These are phyloP conservation scores for Clarireedia homoeocarpa DNA, from an alignment of 2,329 filamentous ascomycete genomes.

Conservation along the genomic window DNA sequence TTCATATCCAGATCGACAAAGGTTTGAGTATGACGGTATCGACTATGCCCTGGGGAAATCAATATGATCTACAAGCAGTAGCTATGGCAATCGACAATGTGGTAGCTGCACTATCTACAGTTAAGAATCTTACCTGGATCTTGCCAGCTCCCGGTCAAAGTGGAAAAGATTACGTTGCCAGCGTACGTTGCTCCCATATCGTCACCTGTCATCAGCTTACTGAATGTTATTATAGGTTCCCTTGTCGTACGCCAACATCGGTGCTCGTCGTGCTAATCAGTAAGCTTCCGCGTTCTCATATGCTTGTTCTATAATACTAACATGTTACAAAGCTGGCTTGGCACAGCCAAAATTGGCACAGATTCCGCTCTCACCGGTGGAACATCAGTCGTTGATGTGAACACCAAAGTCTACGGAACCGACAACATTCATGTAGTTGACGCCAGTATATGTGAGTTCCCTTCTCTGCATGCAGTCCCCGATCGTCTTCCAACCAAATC, in stretches of 20 bases:
- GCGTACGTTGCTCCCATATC: conserved; percentile 29
- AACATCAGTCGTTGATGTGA: conserved; percentile 51
- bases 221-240: conserved; percentile 16
- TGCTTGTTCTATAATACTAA: not conserved
- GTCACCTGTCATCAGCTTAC: not conserved
- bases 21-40: conserved; percentile 51
- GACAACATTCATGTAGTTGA: conserved; percentile 64
- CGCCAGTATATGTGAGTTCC: not conserved
- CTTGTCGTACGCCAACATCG: conserved; percentile 22
- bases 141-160: conserved; percentile 44
- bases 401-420: conserved; percentile 59
- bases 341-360: conserved; percentile 52
- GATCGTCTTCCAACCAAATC: too few relatives aligned
- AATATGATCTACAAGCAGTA: conserved; percentile 55
- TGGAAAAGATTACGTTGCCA: conserved; percentile 48
- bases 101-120: conserved; percentile 43
- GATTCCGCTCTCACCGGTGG: conserved; percentile 40
- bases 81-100: conserved; percentile 55
- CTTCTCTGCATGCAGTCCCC: conserved; percentile 31
- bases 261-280: conserved; percentile 23
- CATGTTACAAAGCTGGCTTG: conserved; percentile 33
- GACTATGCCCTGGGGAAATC: conserved; percentile 42
- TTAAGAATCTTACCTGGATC: conserved; percentile 48
- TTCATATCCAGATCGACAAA: conserved; percentile 37
- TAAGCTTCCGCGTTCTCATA: not conserved